phyloP scores from a whole-genome alignment of 331 rosid species.

The Prunus yedoensis region DNA sequence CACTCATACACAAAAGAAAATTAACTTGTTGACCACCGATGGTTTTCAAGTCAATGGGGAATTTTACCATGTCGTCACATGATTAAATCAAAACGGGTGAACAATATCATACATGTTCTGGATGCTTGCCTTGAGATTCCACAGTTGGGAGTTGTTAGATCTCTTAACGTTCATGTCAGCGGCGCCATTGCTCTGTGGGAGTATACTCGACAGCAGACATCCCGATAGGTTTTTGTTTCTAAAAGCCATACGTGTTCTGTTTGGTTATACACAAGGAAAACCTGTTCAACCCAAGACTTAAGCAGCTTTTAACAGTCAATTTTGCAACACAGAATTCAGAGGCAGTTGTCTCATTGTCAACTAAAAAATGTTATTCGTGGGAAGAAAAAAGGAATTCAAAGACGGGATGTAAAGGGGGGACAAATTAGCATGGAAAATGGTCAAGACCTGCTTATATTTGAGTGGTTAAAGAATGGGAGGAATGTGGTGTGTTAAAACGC shows the following conservation, averaged over 20 bases:
- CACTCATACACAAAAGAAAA: too few species aligned
- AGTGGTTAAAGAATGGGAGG: too few species aligned
- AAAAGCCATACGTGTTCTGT: neutral
- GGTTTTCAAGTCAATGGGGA: too few species aligned
- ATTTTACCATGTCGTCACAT: too few species aligned
- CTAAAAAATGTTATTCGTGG: too few species aligned
- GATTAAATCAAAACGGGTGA: constrained; percentile 17
- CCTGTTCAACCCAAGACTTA: neutral
- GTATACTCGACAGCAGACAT: constrained; percentile 88
- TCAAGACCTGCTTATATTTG: too few species aligned
- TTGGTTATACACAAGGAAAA: neutral
- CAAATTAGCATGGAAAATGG: too few species aligned
- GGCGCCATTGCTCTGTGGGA: constrained; percentile 98
- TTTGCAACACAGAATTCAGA: neutral
- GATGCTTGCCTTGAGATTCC: constrained; percentile 94
- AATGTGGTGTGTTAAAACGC: too few species aligned
- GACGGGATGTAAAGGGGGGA: too few species aligned
- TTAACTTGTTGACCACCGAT: constrained; percentile 37
- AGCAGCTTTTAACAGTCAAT: neutral
- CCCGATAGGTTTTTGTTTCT: constrained; percentile 26
- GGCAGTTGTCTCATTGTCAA: neutral
- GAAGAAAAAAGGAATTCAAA: too few species aligned
- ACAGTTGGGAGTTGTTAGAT: constrained; percentile 90
- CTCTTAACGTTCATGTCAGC: constrained; percentile 96
- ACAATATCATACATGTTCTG: constrained; percentile 75